Evolutionary conservation across 2,329 filamentous ascomycete genomes (phyloP).

Genomic region (Ophiostoma fasciatum): DNA sequence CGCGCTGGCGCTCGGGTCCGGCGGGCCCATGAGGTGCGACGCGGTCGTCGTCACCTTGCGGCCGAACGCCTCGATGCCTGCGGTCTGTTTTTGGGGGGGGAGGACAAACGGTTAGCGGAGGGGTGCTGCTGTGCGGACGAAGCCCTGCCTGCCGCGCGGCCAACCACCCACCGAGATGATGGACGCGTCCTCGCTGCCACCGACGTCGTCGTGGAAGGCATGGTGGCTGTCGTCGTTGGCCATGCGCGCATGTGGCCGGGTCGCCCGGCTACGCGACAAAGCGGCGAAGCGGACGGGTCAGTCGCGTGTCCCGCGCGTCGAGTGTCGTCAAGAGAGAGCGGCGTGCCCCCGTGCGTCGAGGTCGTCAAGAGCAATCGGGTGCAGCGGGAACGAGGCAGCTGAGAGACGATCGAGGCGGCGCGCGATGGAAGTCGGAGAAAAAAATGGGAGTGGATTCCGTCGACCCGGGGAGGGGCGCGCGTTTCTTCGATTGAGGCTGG

Average conservation of each 20-base stretch:
- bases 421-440: neutral
- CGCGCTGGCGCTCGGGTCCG: slow-evolving; percentile 38
- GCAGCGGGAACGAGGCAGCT: too few relatives aligned
- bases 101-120: neutral
- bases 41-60: slow-evolving; percentile 92
- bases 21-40: slow-evolving; percentile 67
- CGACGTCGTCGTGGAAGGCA: slow-evolving; percentile 30
- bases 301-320: too few relatives aligned
- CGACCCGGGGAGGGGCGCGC: slow-evolving; percentile 1
- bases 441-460: slow-evolving; percentile 5
- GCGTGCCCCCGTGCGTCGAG: too few relatives aligned
- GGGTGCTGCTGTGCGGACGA: neutral
- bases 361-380: too few relatives aligned
- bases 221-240: slow-evolving; percentile 25
- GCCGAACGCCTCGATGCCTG: slow-evolving; percentile 81
- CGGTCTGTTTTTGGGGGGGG: slow-evolving; percentile 46
- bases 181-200: slow-evolving; percentile 32
- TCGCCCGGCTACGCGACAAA: neutral
- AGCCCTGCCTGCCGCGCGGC: too few relatives aligned
- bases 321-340: too few relatives aligned
- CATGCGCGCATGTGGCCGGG: slow-evolving; percentile 10
- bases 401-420: too few relatives aligned
- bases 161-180: slow-evolving; percentile 24
- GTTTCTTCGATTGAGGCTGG: slow-evolving; percentile 3
- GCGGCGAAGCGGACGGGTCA: neutral